Evolutionary conservation across 2,329 filamentous ascomycete species (phyloP), one percentile per base, ranked within the genome.

Genomic region (Fusarium keratoplasticum): DNA sequence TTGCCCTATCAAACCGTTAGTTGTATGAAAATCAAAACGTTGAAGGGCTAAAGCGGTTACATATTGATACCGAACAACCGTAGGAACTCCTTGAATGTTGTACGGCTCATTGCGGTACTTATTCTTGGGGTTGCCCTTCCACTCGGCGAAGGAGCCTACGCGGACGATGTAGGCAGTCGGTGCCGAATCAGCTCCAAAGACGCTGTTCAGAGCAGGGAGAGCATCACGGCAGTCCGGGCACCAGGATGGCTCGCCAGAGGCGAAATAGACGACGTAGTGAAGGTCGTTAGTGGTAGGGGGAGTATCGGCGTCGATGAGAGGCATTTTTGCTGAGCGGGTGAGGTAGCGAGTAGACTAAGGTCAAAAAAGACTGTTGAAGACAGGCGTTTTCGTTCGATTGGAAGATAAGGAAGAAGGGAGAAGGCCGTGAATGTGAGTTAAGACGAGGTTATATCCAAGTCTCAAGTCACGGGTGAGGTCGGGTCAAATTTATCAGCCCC

Each of bases 191-290:
- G 61, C 42, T 0, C 74, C 76, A 40, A 80, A 80, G 5, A 80
- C 79, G 1, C 40, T 70, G 0, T 75, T 66, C 2, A 80, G 44
- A 5, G 76, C 77, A 5, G 78, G 77, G 6, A 80, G 38, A 0
- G 78, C 78, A 54, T 79, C 68, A 11, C 73, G 71, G 18, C 77
- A 80, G 57, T 80, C 78, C 0, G 78, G 78, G 25, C 78, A 80
- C 78, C 78, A 80, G 0, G 78, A 79, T 6, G 78, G 78, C 22
- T 80, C 72, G 13, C 79, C 79, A 0, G 79, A 80, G 4, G 78
- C 79, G 35, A 80, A 80, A 67, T 80, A 80, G 31, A 79, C 78
- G 69, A 80, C 77, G 35, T 80, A 80, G 66, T 80, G 79, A 44
- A 69, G 71, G 66, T 77, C 76, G 44, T 61, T 50, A 44, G 63